phyloP scores from a whole-genome alignment of 345 rosid genomes.

The Citrus glauca region DNA sequence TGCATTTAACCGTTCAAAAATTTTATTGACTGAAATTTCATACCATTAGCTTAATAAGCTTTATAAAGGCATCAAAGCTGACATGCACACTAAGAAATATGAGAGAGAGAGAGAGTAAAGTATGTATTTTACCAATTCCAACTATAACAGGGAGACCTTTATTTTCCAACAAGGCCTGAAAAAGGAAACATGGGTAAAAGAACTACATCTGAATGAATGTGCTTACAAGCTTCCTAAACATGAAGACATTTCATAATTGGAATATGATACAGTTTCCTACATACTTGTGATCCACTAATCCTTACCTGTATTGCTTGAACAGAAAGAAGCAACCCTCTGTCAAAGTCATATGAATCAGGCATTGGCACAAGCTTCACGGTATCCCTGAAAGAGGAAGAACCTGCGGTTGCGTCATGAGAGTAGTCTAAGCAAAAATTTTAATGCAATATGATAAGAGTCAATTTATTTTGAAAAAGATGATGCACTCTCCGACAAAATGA shows the following conservation, averaged over 20 bases:
- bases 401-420: slow-evolving; percentile 98
- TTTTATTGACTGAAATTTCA: not conserved
- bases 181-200: slow-evolving; percentile 11
- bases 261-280: slow-evolving; percentile 10
- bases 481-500: slow-evolving; percentile 14
- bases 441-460: slow-evolving; percentile 17
- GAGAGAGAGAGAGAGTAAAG: not conserved
- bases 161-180: slow-evolving; percentile 94
- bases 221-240: not conserved
- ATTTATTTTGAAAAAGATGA: not conserved
- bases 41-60: not conserved
- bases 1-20: not conserved
- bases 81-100: slow-evolving; percentile 4
- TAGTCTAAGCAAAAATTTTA: slow-evolving; percentile 45
- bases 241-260: not conserved
- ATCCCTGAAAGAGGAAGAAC: slow-evolving; percentile 93
- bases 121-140: slow-evolving; percentile 73
- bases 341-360: slow-evolving; percentile 97
- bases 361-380: slow-evolving; percentile 79
- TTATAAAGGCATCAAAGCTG: slow-evolving; percentile 1
- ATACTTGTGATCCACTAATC: slow-evolving; percentile 12
- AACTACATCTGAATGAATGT: not conserved
- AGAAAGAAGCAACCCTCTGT: slow-evolving; percentile 96
- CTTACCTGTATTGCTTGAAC: slow-evolving; percentile 98
- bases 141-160: slow-evolving; percentile 84